These are phyloP conservation scores for Tardiomyces blankii DNA, from an alignment of 1,139 yeast species.

Conservation along the genomic window DNA sequence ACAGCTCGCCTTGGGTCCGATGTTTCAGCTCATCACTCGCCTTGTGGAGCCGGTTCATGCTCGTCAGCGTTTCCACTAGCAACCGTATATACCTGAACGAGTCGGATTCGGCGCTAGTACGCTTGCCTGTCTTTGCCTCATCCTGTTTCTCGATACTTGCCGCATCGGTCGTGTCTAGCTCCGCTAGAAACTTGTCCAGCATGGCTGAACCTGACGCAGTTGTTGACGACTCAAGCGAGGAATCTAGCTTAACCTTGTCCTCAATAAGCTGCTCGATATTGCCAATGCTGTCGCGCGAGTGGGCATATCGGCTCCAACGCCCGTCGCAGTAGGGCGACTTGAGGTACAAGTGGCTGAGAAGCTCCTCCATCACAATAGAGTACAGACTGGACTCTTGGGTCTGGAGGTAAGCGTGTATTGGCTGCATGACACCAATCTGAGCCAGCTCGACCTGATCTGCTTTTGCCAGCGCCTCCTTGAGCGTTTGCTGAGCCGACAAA, in stretches of 20 bases:
- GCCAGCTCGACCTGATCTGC: constrained; percentile 54
- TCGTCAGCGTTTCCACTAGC: constrained; percentile 47
- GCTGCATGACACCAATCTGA: constrained; percentile 48
- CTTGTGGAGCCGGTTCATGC: constrained; percentile 51
- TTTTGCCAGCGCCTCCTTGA: constrained; percentile 43
- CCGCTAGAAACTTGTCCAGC: constrained; percentile 35
- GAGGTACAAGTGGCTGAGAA: constrained; percentile 61
- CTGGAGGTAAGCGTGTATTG: constrained; percentile 47
- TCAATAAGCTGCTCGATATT: constrained; percentile 20
- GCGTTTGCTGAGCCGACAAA: constrained; percentile 53
- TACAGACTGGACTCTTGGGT: constrained; percentile 52
- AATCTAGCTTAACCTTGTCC: constrained; percentile 20
- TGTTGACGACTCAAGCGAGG: constrained; percentile 16
- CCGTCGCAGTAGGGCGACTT: constrained; percentile 33
- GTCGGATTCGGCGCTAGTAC: constrained; percentile 32
- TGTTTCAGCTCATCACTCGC: constrained; percentile 47
- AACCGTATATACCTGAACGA: constrained; percentile 47
- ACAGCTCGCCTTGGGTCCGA: constrained; percentile 37
- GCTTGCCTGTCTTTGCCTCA: constrained; percentile 3
- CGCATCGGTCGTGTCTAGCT: constrained; percentile 13
- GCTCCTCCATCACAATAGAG: constrained; percentile 66
- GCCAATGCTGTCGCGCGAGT: constrained; percentile 12
- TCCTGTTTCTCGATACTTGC: constrained; percentile 5
- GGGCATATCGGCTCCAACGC: constrained; percentile 19
- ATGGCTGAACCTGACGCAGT: constrained; percentile 14